Evolutionary conservation across 768 basidiomycete species (phyloP), one percentile per base, ranked within the genome.

Genomic region (Tylopilus balloui): DNA sequence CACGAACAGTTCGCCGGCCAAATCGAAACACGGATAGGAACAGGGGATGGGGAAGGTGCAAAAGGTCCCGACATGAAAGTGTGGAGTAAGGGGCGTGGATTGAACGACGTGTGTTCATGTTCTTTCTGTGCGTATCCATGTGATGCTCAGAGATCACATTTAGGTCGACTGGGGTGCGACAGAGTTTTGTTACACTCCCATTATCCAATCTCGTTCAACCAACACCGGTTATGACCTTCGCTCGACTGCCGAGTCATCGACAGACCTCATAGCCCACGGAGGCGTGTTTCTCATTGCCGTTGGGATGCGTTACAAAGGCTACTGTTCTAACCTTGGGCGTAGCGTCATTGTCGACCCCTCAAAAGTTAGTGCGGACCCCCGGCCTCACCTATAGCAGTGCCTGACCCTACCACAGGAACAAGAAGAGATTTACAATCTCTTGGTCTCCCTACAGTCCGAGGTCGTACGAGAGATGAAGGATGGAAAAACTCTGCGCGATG

Each of bases 341-440:
- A 97, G 90, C 2, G 94, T 96, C 69, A 89, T 97, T 57, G 93
- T 98, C 32, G 92, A 95, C 62, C 95, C 95, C 2, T 84, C 84
- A 54, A 84, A 87, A 60, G 92, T 93, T 53, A 51, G 39, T 34
- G 19, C 23, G 10, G 6, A 20, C 28, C 40, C 19, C 47, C 20
- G n/a, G 15, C 48, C 34, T 35, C 29, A 8, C 28, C 17, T 11
- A 17, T n/a, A 47, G 15, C 45, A 21, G 17, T 27, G 15, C 9
- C 39, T 45, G 34, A 58, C 39, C 36, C 42, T 31, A 3, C 31
- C 21, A 14, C 61, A 98, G 94, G 84, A 88, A 47, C 95, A 98
- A 86, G 92, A 97, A 72, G 76, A 80, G 5, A 84, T 90, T 54
- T 97, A 96, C 66, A 77, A 77, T 35, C 72, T 93, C 17, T 74